Percentiles rank a stretch among this genome's conserved stretches.
phyloP scores from a whole-genome alignment of 768 basidiomycete genomes.

The Suillus subalutaceus region DNA sequence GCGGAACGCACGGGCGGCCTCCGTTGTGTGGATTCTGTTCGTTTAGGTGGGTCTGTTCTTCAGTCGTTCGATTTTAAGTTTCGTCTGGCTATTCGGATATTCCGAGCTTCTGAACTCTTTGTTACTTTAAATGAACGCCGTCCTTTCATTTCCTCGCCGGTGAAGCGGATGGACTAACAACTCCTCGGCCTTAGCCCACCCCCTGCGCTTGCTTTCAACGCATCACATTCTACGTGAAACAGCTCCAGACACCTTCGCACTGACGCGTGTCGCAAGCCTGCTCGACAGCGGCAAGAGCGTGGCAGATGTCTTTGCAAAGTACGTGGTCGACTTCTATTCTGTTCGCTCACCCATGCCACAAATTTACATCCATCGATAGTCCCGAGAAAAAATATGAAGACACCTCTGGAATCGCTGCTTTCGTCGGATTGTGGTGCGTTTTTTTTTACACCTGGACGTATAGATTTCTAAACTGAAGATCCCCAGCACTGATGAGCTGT shows the following conservation, averaged over 20 bases:
- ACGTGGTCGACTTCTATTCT: constrained; percentile 13
- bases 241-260: constrained; percentile 70
- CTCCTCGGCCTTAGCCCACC: not conserved
- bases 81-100: not conserved
- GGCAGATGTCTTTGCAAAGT: constrained; percentile 53
- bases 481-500: constrained; percentile 71
- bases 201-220: constrained; percentile 50
- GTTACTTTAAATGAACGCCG: not conserved
- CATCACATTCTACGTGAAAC: constrained; percentile 76
- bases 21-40: constrained; percentile 1
- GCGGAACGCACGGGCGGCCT: not conserved
- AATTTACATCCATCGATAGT: not conserved
- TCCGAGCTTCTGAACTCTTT: not conserved
- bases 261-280: constrained; percentile 69
- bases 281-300: constrained; percentile 69
- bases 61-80: not conserved
- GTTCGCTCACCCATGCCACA: not conserved
- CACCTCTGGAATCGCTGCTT: constrained; percentile 57
- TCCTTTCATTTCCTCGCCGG: not conserved
- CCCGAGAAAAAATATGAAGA: constrained; percentile 56
- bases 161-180: not conserved
- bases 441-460: not conserved
- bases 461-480: not conserved
- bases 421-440: constrained; percentile 62
- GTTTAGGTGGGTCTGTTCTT: constrained; percentile 6